These are phyloP conservation scores for Diplogelasinospora grovesii DNA, from an alignment of 495 filamentous ascomycete species.

Conservation along the genomic window DNA sequence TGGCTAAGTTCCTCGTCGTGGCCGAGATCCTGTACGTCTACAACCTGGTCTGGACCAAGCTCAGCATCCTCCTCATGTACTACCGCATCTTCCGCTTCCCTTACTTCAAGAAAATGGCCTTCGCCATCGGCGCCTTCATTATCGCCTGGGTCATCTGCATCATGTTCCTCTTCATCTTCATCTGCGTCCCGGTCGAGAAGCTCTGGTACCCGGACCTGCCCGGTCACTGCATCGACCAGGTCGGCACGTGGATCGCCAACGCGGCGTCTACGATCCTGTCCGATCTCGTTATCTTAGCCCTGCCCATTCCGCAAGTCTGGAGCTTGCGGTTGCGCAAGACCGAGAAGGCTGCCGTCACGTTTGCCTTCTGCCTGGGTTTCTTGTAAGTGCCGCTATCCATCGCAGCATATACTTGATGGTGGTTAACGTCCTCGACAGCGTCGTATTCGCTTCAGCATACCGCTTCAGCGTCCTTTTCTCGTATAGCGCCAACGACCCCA, in stretches of 20 bases:
- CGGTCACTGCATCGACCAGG: conserved; percentile 5
- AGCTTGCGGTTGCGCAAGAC: too few species aligned
- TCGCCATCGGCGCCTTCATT: conserved; percentile 19
- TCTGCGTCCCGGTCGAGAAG: too few species aligned
- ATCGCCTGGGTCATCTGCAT: too few species aligned
- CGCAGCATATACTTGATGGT: too few species aligned
- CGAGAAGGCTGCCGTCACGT: too few species aligned
- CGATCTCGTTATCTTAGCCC: conserved; percentile 19
- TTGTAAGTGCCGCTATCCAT: too few species aligned
- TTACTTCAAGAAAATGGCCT: conserved; percentile 1
- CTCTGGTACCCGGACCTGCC: too few species aligned
- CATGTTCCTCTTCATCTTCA: too few species aligned
- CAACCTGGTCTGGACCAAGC: conserved; percentile 16
- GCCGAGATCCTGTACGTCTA: conserved; percentile 18
- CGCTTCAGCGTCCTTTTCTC: conserved; percentile 34
- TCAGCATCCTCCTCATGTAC: conserved; percentile 22
- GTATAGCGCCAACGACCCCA: conserved; percentile 25
- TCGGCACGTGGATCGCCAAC: conserved; percentile 13
- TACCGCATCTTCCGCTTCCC: conserved; percentile 23
- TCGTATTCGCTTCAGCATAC: too few species aligned
- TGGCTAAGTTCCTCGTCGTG: conserved; percentile 18
- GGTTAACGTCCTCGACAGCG: too few species aligned
- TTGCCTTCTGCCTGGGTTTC: too few species aligned
- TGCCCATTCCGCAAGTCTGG: conserved; percentile 21
- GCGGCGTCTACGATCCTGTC: conserved; percentile 22